These are phyloP conservation scores for Senna siamea DNA, from an alignment of 306 rosid genomes.

Conservation along the genomic window DNA sequence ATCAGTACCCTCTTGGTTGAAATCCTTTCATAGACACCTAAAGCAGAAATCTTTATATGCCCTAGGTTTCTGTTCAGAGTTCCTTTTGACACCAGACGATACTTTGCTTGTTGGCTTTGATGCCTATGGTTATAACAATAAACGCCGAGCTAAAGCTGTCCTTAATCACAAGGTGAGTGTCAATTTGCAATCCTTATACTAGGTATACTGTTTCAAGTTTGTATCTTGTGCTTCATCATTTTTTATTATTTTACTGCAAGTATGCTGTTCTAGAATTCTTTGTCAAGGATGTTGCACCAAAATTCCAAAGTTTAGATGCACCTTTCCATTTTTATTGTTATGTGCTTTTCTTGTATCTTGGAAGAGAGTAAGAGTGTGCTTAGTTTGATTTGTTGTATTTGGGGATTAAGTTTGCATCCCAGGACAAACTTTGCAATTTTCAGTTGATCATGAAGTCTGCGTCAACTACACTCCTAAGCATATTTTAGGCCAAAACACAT, in stretches of 20 bases:
- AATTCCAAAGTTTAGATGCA: slow-evolving; percentile 1
- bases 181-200: not conserved
- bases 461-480: not conserved
- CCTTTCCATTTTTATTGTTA: slow-evolving; percentile 29
- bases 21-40: slow-evolving; percentile 56
- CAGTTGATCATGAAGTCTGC: slow-evolving; percentile 11
- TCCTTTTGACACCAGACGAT: slow-evolving; percentile 65
- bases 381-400: slow-evolving; percentile 14
- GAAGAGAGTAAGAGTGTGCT: slow-evolving; percentile 9
- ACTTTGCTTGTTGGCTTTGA: slow-evolving; percentile 69
- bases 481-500: not conserved
- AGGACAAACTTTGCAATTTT: not conserved
- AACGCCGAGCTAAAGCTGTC: slow-evolving; percentile 67
- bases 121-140: slow-evolving; percentile 47
- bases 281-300: slow-evolving; percentile 13
- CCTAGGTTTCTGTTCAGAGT: slow-evolving; percentile 70
- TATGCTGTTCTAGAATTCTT: slow-evolving; percentile 9
- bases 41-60: slow-evolving; percentile 73
- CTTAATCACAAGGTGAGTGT: slow-evolving; percentile 64
- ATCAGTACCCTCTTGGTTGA: slow-evolving; percentile 53
- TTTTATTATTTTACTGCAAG: not conserved
- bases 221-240: slow-evolving; percentile 3
- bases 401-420: slow-evolving; percentile 26
- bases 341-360: slow-evolving; percentile 11
- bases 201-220: not conserved